Evolutionary conservation across 2,329 filamentous ascomycete genomes (phyloP), one percentile per base, ranked within the genome.

Genomic region (Trichoderma brevicompactum): DNA sequence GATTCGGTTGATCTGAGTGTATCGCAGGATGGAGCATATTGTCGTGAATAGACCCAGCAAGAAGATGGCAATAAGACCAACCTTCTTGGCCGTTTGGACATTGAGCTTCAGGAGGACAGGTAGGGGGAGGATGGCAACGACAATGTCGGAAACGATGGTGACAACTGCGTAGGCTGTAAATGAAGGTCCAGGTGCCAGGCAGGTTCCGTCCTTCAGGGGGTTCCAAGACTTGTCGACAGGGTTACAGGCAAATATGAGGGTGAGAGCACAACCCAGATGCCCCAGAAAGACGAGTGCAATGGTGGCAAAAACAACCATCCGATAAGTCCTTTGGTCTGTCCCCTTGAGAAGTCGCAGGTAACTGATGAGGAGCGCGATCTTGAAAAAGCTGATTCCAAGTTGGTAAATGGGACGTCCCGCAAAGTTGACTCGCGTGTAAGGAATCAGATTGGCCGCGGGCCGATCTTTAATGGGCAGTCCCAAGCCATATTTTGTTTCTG

Each of bases 331-430:
- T 59, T 82, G 81, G 32, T 80, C 78, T 0, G 82, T 85, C 1
- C 80, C 79, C 48, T 79, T 78, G 40, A 85, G 75, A 2, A 86
- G 77, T 6, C 82, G 79, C 17, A 85, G 72, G 68, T 85, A 85
- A 67, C 81, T 83, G 69, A 85, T 79, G 65, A 83, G 75, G 2
- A 85, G 74, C 0, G 83, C 82, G 34, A 84, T 79, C 70, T 86
- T 86, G 78, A 86, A 86, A 65, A 83, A 83, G 66, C 81, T 81
- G 71, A 86, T 83, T 43, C 83, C 83, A 7, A 84, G 56, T 67
- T 85, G 82, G 66, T 86, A 86, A 50, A 85, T 79, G 0, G 83
- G 83, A 2, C 83, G 79, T 2, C 83, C 83, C 5, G 80, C 81
- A 68, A 79, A 85, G 71, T 86, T 86, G 70, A 83, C 74, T 63